These are phyloP conservation scores for Fusarium sp. DNA, from an alignment of 2,329 filamentous ascomycete genomes.

Conservation along the genomic window DNA sequence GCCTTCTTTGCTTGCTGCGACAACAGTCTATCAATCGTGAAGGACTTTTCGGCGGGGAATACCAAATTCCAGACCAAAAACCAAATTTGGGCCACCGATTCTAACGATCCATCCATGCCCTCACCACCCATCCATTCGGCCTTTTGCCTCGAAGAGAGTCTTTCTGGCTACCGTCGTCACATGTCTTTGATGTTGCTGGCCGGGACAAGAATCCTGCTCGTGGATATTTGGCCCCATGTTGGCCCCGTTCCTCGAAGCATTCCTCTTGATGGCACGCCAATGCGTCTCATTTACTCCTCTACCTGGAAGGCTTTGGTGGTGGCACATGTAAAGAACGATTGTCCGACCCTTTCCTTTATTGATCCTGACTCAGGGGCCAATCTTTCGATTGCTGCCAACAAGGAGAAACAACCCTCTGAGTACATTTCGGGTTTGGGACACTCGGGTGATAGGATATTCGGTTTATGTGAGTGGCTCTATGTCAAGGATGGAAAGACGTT, in stretches of 20 bases:
- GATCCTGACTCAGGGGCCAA: conserved; percentile 68
- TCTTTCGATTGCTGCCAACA: conserved; percentile 64
- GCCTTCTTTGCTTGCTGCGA: conserved; percentile 66
- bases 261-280: conserved; percentile 63
- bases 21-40: conserved; percentile 61
- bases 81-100: conserved; percentile 68
- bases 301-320: conserved; percentile 68
- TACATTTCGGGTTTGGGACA: conserved; percentile 71
- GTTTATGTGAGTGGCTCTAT: conserved; percentile 75
- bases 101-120: conserved; percentile 60
- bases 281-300: conserved; percentile 69
- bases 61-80: conserved; percentile 58
- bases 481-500: conserved; percentile 70
- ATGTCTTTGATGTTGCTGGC: conserved; percentile 65
- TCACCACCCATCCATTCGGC: conserved; percentile 66
- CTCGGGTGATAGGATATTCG: conserved; percentile 70
- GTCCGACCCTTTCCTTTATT: conserved; percentile 69
- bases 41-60: conserved; percentile 52
- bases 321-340: conserved; percentile 61
- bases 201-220: conserved; percentile 66
- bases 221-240: conserved; percentile 63
- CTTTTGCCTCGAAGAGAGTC: conserved; percentile 58
- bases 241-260: conserved; percentile 67
- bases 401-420: conserved; percentile 57
- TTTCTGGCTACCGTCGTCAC: conserved; percentile 58